phyloP scores from a whole-genome alignment of 2,329 filamentous ascomycete genomes.

The Fusarium sp. region DNA sequence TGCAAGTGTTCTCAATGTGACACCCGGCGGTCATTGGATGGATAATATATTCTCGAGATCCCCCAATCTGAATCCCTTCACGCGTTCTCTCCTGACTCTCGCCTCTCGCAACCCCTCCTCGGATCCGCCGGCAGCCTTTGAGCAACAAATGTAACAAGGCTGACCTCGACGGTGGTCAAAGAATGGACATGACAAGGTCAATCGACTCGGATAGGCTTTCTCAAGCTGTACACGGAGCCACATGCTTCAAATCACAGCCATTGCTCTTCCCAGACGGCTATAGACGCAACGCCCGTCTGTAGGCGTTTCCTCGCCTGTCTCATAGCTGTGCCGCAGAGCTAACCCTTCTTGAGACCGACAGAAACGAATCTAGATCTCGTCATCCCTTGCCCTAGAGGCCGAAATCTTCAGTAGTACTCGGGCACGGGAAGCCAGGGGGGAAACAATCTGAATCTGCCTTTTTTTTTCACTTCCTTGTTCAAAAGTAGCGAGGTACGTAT shows the following conservation, averaged over 20 bases:
- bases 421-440: not conserved
- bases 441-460: not conserved
- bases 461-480: not conserved
- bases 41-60: not conserved
- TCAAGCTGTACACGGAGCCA: not conserved
- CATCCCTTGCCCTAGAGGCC: not conserved
- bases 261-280: not conserved
- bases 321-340: not conserved
- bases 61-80: not conserved
- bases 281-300: not conserved
- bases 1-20: not conserved
- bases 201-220: not conserved
- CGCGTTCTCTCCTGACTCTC: not conserved
- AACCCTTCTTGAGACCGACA: not conserved
- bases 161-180: not conserved
- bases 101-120: not conserved
- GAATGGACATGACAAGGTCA: not conserved
- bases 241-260: not conserved
- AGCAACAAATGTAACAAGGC: not conserved
- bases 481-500: not conserved
- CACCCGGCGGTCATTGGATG: not conserved
- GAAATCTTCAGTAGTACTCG: not conserved
- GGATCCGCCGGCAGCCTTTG: not conserved
- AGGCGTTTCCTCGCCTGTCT: not conserved
- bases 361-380: not conserved